phyloP scores from a whole-genome alignment of 208 protist genomes.

The Leishmania tropica region DNA sequence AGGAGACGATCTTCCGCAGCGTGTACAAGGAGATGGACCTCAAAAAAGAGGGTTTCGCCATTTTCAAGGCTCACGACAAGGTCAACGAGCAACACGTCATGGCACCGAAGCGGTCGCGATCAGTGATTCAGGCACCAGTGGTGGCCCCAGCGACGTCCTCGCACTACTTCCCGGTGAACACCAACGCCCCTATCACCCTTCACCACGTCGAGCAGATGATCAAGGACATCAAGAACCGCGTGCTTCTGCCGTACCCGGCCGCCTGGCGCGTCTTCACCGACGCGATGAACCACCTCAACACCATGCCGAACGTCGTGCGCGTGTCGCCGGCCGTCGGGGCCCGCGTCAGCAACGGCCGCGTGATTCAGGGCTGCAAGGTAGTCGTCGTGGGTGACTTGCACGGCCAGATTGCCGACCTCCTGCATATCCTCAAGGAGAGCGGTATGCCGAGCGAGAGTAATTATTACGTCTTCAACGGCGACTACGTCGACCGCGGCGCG shows the following conservation, averaged over 20 bases:
- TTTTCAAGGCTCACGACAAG: slow-evolving; percentile 86
- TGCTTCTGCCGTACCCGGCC: slow-evolving; percentile 79
- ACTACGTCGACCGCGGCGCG: slow-evolving; percentile 98
- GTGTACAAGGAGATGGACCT: slow-evolving; percentile 90
- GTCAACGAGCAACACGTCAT: slow-evolving; percentile 76
- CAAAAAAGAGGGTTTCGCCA: slow-evolving; percentile 87
- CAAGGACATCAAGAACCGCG: slow-evolving; percentile 66
- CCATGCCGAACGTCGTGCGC: slow-evolving; percentile 82
- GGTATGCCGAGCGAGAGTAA: slow-evolving; percentile 83
- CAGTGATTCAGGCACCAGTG: slow-evolving; percentile 65
- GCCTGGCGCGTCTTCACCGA: slow-evolving; percentile 87
- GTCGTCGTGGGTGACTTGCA: slow-evolving; percentile 91
- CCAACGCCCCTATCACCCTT: slow-evolving; percentile 63
- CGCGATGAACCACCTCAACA: slow-evolving; percentile 84
- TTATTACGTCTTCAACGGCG: slow-evolving; percentile 94
- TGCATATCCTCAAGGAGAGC: slow-evolving; percentile 83
- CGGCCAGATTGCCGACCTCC: slow-evolving; percentile 85
- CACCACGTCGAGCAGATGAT: slow-evolving; percentile 76
- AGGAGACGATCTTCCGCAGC: slow-evolving; percentile 80
- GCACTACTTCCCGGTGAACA: slow-evolving; percentile 78
- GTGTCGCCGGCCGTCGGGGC: slow-evolving; percentile 72
- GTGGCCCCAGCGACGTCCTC: slow-evolving; percentile 70
- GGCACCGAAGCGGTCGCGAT: slow-evolving; percentile 72
- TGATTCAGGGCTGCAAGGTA: slow-evolving; percentile 82
- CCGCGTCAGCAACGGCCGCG: slow-evolving; percentile 67